Evolutionary conservation across 2,329 filamentous ascomycete genomes (phyloP), one percentile per base, ranked within the genome.

Genomic region (Lasiodiplodia sp.): DNA sequence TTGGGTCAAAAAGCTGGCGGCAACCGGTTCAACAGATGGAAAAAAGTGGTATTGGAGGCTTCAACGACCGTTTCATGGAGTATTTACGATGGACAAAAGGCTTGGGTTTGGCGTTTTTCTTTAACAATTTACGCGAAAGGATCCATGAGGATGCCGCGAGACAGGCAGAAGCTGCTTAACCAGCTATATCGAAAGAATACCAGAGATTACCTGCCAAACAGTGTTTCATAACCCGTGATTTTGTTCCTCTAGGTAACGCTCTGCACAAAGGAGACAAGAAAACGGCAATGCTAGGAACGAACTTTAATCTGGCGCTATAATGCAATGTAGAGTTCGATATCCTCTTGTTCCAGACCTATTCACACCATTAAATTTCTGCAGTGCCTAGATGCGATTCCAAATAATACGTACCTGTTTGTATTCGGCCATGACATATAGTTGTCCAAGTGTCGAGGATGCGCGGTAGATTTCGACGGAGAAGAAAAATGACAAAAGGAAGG

Each of bases 61-160:
- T 68, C 66, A 68, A 68, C 66, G 66, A 47, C 66, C 66, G 49
- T 56, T 68, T 68, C 21, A 60, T 60, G 57, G 66, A 49, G 66
- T 68, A 67, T 52, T 62, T 23, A 63, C 31, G 60, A 64, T 8
- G 60, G 60, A 53, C 47, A 64, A 64, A 64, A 64, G 60, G 60
- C 47, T 64, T 52, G 44, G 60, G 60, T n/a, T 64, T 16, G 60
- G 60, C 60, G 60, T 64, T 64, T 38, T n/a, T 38, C 25, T 64
- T 64, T 64, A 64, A 64, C 60, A 34, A 64, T 53, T 25, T 23
- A 38, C 31, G 47, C 47, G 44, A 47, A 8, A 34, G 60, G 58
- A 51, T 28, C 18, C 2, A 3, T 4, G n/a, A 18, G 28, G 28
- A 49, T 64, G n/a, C 21, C 21, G 44, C 12, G 47, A 64, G 28